Evolutionary conservation across 306 rosid genomes (phyloP).

Genomic region (Inga oerstediana): DNA sequence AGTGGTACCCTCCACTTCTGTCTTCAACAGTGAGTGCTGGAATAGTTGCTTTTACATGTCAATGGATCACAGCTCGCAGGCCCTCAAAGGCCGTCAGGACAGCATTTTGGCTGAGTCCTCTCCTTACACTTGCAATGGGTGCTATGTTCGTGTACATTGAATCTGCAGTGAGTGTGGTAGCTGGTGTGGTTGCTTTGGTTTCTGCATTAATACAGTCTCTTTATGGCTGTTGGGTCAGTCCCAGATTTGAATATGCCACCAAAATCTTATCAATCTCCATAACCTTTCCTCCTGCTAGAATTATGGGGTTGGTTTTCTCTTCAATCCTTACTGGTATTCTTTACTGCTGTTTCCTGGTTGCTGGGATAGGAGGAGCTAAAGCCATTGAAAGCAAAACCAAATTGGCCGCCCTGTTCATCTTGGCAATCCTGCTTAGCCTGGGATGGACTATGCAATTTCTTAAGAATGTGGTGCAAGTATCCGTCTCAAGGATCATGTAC

Average conservation of each 20-base stretch:
- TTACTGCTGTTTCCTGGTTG: conserved; percentile 53
- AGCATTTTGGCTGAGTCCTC: conserved; percentile 65
- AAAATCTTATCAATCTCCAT: conserved; percentile 50
- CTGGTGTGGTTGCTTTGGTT: conserved; percentile 49
- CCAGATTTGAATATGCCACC: conserved; percentile 51
- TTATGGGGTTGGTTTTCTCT: conserved; percentile 29
- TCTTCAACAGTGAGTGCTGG: conserved; percentile 54
- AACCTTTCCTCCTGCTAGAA: conserved; percentile 47
- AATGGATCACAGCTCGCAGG: conserved; percentile 42
- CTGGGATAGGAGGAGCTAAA: conserved; percentile 69
- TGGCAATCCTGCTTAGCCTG: conserved; percentile 61
- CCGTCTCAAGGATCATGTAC: conserved; percentile 64
- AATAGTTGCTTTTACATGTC: conserved; percentile 59
- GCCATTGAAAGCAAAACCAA: conserved; percentile 45
- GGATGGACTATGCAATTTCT: conserved; percentile 79
- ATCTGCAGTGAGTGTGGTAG: conserved; percentile 44
- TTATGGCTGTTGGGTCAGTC: conserved; percentile 71
- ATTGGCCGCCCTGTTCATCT: conserved; percentile 43
- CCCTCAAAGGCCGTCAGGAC: conserved; percentile 55
- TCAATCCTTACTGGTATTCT: conserved; percentile 43
- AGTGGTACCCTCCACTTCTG: conserved; percentile 68
- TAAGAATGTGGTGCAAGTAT: conserved; percentile 59
- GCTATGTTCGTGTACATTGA: conserved; percentile 46
- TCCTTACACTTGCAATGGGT: conserved; percentile 55
- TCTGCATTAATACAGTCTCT: conserved; percentile 55